phyloP scores from a whole-genome alignment of 805 yeast genomes.

The Candida multigemmis region DNA sequence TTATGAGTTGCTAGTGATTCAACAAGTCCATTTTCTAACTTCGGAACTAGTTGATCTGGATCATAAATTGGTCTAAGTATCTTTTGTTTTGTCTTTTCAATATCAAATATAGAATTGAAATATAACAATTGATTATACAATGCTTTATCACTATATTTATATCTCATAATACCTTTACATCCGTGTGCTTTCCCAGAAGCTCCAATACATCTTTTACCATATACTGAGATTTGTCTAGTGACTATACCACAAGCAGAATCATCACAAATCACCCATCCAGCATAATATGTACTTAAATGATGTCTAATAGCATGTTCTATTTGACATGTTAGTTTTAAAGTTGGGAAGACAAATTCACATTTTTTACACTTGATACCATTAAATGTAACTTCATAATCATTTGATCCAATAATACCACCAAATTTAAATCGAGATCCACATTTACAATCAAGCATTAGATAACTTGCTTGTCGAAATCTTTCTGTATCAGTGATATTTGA shows the following conservation, averaged over 20 bases:
- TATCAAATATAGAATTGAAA: constrained; percentile 70
- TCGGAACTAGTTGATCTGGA: constrained; percentile 8
- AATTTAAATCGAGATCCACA: constrained; percentile 57
- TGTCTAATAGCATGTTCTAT: constrained; percentile 64
- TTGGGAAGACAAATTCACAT: constrained; percentile 46
- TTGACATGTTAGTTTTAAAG: constrained; percentile 57
- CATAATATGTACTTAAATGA: constrained; percentile 69
- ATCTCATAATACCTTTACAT: constrained; percentile 76
- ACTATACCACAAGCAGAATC: constrained; percentile 72
- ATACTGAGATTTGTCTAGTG: constrained; percentile 82
- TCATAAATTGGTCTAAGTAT: constrained; percentile 46
- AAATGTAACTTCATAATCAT: constrained; percentile 50
- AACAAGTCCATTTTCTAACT: constrained; percentile 43
- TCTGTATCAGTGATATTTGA: constrained; percentile 74
- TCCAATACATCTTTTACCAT: constrained; percentile 79
- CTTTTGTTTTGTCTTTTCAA: constrained; percentile 59
- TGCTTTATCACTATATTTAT: constrained; percentile 66
- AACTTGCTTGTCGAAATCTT: constrained; percentile 61
- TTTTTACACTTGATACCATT: constrained; percentile 63
- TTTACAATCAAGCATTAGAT: constrained; percentile 47
- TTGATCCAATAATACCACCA: constrained; percentile 66
- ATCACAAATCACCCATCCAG: constrained; percentile 82
- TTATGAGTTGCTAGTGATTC: constrained; percentile 78
- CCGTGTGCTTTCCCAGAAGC: constrained; percentile 49
- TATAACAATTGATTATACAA: constrained; percentile 82